These are phyloP conservation scores for Lentinula boryana DNA, from an alignment of 768 basidiomycete species.

Conservation along the genomic window DNA sequence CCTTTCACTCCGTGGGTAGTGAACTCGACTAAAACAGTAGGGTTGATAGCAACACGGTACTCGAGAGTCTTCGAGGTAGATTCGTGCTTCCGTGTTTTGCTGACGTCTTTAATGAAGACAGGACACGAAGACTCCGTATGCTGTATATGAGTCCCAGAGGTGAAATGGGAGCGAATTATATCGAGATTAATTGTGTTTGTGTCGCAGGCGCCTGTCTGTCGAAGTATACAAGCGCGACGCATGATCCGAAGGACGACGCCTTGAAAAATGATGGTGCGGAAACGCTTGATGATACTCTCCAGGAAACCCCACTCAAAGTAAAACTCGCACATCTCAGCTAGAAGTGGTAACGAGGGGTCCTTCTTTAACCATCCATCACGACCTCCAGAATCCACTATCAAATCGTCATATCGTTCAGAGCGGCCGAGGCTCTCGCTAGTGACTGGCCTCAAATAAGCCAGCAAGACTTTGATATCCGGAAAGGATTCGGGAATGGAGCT, in stretches of 20 bases:
- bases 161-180: background rate
- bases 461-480: conserved; percentile 66
- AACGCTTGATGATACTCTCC: conserved; percentile 70
- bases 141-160: background rate
- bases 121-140: background rate
- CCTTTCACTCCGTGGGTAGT: conserved; percentile 23
- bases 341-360: conserved; percentile 64
- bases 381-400: conserved; percentile 7
- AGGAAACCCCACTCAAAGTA: conserved; percentile 20
- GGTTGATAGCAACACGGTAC: conserved; percentile 35
- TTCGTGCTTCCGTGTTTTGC: conserved; percentile 27
- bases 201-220: conserved; percentile 41
- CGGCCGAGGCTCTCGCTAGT: conserved; percentile 59
- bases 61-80: conserved; percentile 34
- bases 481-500: conserved; percentile 60
- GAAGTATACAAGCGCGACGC: conserved; percentile 60
- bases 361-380: conserved; percentile 40
- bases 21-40: conserved; percentile 24
- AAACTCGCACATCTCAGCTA: conserved; percentile 73
- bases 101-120: conserved; percentile 27
- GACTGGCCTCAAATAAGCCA: conserved; percentile 74
- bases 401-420: conserved; percentile 25
- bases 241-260: conserved; percentile 66
- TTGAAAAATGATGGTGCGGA: conserved; percentile 63
- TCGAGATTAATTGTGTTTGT: conserved; percentile 18